A percentile compares a stretch with the other conserved stretches of the same genome.
These are phyloP conservation scores for Annona cherimola DNA, from an alignment of 164 flowering plant species.

Conservation along the genomic window DNA sequence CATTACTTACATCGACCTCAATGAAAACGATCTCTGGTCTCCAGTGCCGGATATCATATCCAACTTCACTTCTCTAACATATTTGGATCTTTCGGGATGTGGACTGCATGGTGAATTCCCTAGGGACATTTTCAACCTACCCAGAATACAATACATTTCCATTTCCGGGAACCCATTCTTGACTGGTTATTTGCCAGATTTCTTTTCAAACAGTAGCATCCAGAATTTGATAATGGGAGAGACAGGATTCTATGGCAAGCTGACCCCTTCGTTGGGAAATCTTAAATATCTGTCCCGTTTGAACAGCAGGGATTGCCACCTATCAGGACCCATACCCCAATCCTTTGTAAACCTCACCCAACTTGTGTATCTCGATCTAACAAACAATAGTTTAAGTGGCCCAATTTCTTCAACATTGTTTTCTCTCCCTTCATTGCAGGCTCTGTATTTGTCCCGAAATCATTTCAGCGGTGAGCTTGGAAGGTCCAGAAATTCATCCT, in stretches of 20 bases:
- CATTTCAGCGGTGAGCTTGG: constrained; percentile 19
- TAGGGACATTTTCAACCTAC: constrained; percentile 17
- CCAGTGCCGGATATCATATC: constrained; percentile 28
- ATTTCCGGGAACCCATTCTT: constrained; percentile 19
- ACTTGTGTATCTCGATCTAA: neutral
- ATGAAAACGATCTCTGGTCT: constrained; percentile 23
- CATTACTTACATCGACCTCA: constrained; percentile 21
- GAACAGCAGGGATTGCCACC: neutral
- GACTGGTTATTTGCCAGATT: constrained; percentile 20
- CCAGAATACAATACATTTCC: constrained; percentile 19
- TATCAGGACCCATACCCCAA: no score
- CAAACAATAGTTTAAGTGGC: neutral
- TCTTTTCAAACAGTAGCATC: constrained; percentile 15
- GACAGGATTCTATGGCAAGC: neutral
- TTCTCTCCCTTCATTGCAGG: neutral
- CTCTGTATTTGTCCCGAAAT: constrained; percentile 24
- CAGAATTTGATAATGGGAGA: neutral
- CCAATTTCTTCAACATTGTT: neutral
- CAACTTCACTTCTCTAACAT: constrained; percentile 23
- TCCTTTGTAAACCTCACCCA: neutral
- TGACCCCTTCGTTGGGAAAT: constrained; percentile 10
- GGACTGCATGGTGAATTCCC: constrained; percentile 29
- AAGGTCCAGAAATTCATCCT: neutral
- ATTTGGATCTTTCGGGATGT: constrained; percentile 18
- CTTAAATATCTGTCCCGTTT: constrained; percentile 25